Evolutionary conservation across 1,284 basidiomycete species (phyloP), one percentile per base, ranked within the genome.

Genomic region (Fomitopsis betulina): DNA sequence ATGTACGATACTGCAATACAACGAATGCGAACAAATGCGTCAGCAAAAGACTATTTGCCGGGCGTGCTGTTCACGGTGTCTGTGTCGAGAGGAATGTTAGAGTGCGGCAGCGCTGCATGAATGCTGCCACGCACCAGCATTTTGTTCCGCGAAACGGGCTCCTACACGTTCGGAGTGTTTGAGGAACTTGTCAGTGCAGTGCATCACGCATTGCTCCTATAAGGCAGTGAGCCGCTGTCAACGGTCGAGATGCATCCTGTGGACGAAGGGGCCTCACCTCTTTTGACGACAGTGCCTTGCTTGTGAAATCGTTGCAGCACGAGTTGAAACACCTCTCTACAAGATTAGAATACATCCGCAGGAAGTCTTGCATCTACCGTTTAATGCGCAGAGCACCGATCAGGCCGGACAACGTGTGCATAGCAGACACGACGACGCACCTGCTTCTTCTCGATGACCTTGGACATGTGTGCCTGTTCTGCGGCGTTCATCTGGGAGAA

Each of bases 241-340:
- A 37, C 54, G 27, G 12, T 35, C n/a, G 55, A n/a, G 19, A 38
- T 19, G n/a, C 38, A 25, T 54, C 47, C 53, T 38, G 27, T 50
- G n/a, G 37, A 49, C 43, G 50, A 40, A 32, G 32, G 15, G 53
- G 30, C 73, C 74, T 60, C 55, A 93, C 96, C 87, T 99, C 96
- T 82, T 98, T 98, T 56, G 86, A 86, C 21, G 91, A 93, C 60
- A 98, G 79, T 0, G 95, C 86, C 75, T 96, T 97, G 78, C 89
- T 92, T 32, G 96, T 98, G 70, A 99, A 98, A 74, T 99, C 96
- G 72, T 97, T 94, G 69, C 91, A 91, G 75, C 96, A 99, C 32
- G 91, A 81, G 64, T 82, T 94, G 82, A 99, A 99, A 75, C 96
- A 99, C 65, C 92, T 86, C 73, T 98, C 96, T 43, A 97, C 95